Percentiles rank a stretch among this genome's conserved stretches.
phyloP scores from a whole-genome alignment of 169 alveolate genomes.

The Babesia ovis region DNA sequence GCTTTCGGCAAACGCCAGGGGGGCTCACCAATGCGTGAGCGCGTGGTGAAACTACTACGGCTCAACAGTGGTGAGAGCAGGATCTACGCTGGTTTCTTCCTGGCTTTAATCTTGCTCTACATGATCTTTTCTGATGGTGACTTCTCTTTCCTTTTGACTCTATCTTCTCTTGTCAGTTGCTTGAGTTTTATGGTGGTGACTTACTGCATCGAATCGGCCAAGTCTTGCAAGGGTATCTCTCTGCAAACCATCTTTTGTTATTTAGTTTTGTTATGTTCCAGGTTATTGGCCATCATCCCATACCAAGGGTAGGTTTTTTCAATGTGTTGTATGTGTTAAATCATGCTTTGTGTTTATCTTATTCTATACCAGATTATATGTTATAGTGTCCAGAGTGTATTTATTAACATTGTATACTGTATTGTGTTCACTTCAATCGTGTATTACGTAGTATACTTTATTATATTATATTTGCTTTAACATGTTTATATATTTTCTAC shows the following conservation, averaged over 20 bases:
- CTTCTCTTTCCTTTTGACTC: slow-evolving; percentile 89
- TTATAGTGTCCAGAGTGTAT: too few relatives aligned
- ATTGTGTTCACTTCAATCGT: too few relatives aligned
- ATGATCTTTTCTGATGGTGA: slow-evolving; percentile 89
- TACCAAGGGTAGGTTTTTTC: slow-evolving; percentile 89
- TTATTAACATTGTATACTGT: not conserved
- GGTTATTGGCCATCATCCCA: slow-evolving; percentile 88
- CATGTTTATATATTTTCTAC: not conserved
- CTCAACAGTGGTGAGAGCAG: slow-evolving; percentile 45
- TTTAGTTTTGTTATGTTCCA: slow-evolving; percentile 78
- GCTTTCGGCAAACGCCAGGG: slow-evolving; percentile 5
- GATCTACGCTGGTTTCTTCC: slow-evolving; percentile 51
- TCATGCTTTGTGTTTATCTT: not conserved
- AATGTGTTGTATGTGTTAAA: not conserved
- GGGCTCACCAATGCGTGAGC: slow-evolving; percentile 33
- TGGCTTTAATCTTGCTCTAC: slow-evolving; percentile 79
- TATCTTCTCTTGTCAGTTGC: slow-evolving; percentile 86
- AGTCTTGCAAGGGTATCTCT: slow-evolving; percentile 88
- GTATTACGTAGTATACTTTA: too few relatives aligned
- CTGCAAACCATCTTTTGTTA: slow-evolving; percentile 86
- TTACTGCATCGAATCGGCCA: slow-evolving; percentile 79
- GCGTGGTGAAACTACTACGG: slow-evolving; percentile 19
- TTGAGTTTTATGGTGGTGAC: slow-evolving; percentile 88
- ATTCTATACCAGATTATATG: too few relatives aligned
- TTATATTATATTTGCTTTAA: too few relatives aligned